phyloP scores from a whole-genome alignment of 2,329 filamentous ascomycete species.

The Colletotrichum eleusines region DNA sequence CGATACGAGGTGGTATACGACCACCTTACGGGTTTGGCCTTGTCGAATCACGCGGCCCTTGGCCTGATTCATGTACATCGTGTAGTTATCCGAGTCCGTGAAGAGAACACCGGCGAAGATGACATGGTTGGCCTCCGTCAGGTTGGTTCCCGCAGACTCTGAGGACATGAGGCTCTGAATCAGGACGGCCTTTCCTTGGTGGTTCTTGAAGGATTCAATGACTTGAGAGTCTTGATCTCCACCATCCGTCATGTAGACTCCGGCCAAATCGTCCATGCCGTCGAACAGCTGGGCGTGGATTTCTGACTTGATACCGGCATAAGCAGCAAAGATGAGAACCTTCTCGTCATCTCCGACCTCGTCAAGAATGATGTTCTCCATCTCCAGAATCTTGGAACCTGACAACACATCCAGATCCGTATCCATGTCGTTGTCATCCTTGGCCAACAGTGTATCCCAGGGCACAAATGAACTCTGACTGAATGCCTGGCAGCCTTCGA shows the following conservation, averaged over 20 bases:
- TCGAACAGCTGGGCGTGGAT: conserved; percentile 40
- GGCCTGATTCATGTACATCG: conserved; percentile 55
- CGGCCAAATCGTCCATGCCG: conserved; percentile 40
- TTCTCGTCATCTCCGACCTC: conserved; percentile 44
- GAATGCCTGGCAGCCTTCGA: neutral
- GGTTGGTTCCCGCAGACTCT: conserved; percentile 56
- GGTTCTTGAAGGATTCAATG: conserved; percentile 48
- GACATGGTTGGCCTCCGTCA: conserved; percentile 57
- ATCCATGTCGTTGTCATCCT: neutral
- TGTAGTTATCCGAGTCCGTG: conserved; percentile 49
- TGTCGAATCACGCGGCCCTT: conserved; percentile 54
- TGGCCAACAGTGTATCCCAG: neutral
- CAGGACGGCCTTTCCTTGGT: conserved; percentile 47
- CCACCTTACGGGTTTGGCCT: conserved; percentile 54
- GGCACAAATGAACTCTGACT: conserved; percentile 14
- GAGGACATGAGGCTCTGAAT: conserved; percentile 54
- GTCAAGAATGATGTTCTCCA: conserved; percentile 44
- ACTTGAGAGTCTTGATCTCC: conserved; percentile 10
- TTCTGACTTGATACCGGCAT: conserved; percentile 46
- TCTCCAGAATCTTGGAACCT: conserved; percentile 43
- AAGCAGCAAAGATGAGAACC: conserved; percentile 56
- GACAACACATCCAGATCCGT: neutral
- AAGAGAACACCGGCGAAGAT: conserved; percentile 55
- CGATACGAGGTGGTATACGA: conserved; percentile 55
- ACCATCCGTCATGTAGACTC: conserved; percentile 35